Evolutionary conservation across 345 rosid genomes (phyloP), one percentile per base, ranked within the genome.

Genomic region (Euclidium syriacum): DNA sequence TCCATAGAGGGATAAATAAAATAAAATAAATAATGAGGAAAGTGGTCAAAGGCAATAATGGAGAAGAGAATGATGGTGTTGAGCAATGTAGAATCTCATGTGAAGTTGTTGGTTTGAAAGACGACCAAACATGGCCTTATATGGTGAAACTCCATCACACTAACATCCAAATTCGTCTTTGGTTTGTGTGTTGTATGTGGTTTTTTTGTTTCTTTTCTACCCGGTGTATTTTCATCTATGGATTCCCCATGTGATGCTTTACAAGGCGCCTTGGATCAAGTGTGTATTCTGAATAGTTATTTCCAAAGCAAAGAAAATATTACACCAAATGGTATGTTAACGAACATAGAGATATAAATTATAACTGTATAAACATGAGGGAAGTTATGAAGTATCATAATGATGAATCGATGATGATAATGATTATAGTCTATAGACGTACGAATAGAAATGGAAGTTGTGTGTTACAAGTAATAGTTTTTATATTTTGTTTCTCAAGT

Each of bases 11-110:
- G n/a, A n/a, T n/a, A n/a, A n/a, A n/a, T n/a, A n/a, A n/a, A 27
- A 72, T 56, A 71, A 55, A 63, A 72, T 48, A 66, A 50, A 25
- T 50, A 29, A 35, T 70, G 70, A 58, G 67, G 78, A 85, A 86
- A 77, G 95, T 78, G 62, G 92, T 87, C 97, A 90, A 90, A 83
- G 33, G 80, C 88, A 90, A 90, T 85, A 75, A 85, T 81, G 75
- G 53, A 58, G 59, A 41, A 58, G 53, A 68, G 65, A 78, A 82
- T 86, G 79, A 76, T 80, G 80, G 50, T 63, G 80, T 79, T 80
- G 67, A 53, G 52, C 14, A 57, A 71, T 57, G 61, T 62, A 82
- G 81, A 86, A 62, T 79, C 78, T 86, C 88, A 80, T 79, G 86
- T 80, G 83, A 77, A 75, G 74, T 50, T 88, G 83, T 75, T 81